A percentile compares a stretch with the other conserved stretches of the same genome.
Evolutionary conservation across 305 asterid genomes (phyloP).

Genomic region (Fraxinus ornus): DNA sequence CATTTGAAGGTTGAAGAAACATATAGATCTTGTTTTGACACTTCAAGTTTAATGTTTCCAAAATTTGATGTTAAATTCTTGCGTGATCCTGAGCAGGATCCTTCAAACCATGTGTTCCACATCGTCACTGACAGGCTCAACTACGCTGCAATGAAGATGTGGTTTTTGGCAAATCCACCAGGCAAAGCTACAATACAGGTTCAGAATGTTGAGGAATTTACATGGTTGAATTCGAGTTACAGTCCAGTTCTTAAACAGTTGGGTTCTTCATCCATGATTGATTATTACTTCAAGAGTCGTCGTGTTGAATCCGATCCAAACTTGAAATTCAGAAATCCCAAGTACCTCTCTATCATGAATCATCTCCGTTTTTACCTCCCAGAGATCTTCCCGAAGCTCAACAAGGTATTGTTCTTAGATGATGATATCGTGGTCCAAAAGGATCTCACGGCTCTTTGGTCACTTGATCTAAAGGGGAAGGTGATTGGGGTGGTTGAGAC

Average conservation of each 20-base stretch:
- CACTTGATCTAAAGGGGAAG: constrained; percentile 62
- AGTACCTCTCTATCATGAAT: constrained; percentile 64
- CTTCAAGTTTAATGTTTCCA: background rate
- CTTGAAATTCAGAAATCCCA: constrained; percentile 54
- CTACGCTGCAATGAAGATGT: constrained; percentile 70
- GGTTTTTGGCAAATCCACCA: constrained; percentile 64
- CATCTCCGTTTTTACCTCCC: constrained; percentile 81
- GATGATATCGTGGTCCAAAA: constrained; percentile 74
- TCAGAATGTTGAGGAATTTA: constrained; percentile 65
- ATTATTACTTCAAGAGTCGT: constrained; percentile 48
- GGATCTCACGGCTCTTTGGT: constrained; percentile 64
- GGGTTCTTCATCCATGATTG: constrained; percentile 36
- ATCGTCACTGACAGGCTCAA: constrained; percentile 62
- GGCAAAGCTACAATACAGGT: constrained; percentile 61
- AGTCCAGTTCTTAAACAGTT: constrained; percentile 67
- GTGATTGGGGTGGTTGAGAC: constrained; percentile 87
- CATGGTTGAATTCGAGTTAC: constrained; percentile 70
- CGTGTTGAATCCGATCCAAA: constrained; percentile 39
- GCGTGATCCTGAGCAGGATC: constrained; percentile 44
- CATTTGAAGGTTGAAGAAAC: background rate
- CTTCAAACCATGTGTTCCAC: constrained; percentile 63
- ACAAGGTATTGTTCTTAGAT: constrained; percentile 68
- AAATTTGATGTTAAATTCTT: constrained; percentile 1
- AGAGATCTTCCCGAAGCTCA: constrained; percentile 64
- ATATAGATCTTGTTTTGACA: background rate